Evolutionary conservation across 306 rosid species (phyloP).

Genomic region (Castanopsis chinensis): DNA sequence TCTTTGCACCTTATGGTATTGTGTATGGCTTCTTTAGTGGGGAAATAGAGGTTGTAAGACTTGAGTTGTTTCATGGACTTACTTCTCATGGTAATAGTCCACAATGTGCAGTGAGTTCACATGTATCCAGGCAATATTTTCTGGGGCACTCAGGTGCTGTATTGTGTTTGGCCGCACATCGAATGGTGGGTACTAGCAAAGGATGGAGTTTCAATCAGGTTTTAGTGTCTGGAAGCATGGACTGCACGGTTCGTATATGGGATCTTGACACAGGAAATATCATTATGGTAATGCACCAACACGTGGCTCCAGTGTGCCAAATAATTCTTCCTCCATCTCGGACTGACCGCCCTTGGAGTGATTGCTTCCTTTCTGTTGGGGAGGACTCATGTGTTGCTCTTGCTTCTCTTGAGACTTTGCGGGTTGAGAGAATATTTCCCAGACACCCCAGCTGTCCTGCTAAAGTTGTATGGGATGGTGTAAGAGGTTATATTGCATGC

Average conservation of each 20-base stretch:
- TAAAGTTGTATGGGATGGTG: conserved; percentile 94
- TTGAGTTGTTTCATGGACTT: conserved; percentile 62
- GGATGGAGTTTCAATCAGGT: conserved; percentile 48
- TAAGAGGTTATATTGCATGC: conserved; percentile 84
- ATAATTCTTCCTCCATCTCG: conserved; percentile 72
- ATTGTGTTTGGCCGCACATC: conserved; percentile 94
- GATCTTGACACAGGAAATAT: conserved; percentile 70
- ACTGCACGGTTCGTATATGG: conserved; percentile 87
- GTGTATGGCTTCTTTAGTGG: conserved; percentile 82
- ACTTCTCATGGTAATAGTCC: conserved; percentile 47
- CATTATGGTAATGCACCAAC: conserved; percentile 86
- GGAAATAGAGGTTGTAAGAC: conserved; percentile 65
- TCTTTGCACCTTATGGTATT: conserved; percentile 59
- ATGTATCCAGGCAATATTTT: conserved; percentile 51
- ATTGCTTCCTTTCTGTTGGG: conserved; percentile 92
- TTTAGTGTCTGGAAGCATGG: conserved; percentile 91
- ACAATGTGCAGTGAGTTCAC: conserved; percentile 37
- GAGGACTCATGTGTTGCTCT: conserved; percentile 92
- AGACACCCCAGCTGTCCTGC: conserved; percentile 83
- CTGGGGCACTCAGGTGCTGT: conserved; percentile 80
- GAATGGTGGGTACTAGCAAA: conserved; percentile 46
- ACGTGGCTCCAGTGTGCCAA: conserved; percentile 89
- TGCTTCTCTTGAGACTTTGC: conserved; percentile 78
- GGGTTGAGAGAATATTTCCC: conserved; percentile 93
- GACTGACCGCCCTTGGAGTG: conserved; percentile 76